Percentiles rank a stretch among this genome's conserved stretches.
These are phyloP conservation scores for Diaporthe australafricana DNA, from an alignment of 2,329 filamentous ascomycete species.

Conservation along the genomic window DNA sequence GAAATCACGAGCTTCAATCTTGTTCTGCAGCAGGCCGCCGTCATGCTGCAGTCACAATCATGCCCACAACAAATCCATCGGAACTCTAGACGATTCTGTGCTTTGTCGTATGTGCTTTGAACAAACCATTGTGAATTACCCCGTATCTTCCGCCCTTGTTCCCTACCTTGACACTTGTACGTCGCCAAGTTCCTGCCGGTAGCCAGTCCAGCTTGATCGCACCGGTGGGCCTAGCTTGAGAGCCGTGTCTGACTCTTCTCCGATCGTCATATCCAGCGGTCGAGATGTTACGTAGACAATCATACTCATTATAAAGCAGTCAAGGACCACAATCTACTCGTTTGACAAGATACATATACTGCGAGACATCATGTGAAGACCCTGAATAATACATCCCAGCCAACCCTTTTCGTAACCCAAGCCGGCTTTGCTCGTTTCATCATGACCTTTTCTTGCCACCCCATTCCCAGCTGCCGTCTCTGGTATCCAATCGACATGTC, in stretches of 20 bases:
- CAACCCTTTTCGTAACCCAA: conserved; percentile 3
- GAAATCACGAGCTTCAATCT: too few relatives aligned
- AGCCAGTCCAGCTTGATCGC: background rate
- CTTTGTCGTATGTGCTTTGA: too few relatives aligned
- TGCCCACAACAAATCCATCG: too few relatives aligned
- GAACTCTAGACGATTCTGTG: too few relatives aligned
- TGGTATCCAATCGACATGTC: conserved; percentile 6
- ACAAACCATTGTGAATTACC: too few relatives aligned
- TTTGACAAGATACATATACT: conserved; percentile 22
- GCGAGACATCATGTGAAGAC: conserved; percentile 17
- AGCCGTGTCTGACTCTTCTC: background rate
- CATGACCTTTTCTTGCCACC: conserved; percentile 20
- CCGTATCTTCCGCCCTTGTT: too few relatives aligned
- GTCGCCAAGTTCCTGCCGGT: too few relatives aligned
- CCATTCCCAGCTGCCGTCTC: background rate
- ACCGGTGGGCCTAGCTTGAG: background rate
- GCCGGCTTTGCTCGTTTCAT: conserved; percentile 34
- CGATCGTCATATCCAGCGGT: background rate
- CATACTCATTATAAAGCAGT: conserved; percentile 25
- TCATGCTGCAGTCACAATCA: too few relatives aligned
- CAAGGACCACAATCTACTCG: conserved; percentile 1
- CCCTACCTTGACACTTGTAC: too few relatives aligned
- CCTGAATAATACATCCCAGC: conserved; percentile 25
- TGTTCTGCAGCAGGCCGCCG: too few relatives aligned
- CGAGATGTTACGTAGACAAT: background rate